phyloP scores from a whole-genome alignment of 177 flowering plant genomes.

The Vitis hybrid region DNA sequence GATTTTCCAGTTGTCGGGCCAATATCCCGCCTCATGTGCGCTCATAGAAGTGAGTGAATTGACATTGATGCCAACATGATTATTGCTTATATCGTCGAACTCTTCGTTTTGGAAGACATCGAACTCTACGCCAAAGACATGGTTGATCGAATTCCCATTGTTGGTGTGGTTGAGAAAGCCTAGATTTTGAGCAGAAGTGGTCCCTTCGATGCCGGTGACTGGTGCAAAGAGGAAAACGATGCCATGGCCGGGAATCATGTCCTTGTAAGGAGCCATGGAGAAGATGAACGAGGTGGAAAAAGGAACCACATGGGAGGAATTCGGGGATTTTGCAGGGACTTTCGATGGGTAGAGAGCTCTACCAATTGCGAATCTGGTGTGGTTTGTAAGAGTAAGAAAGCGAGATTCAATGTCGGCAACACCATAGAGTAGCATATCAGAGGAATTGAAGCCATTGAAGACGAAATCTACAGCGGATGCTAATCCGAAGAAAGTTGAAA shows the following conservation, averaged over 20 bases:
- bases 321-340: slow-evolving; percentile 40
- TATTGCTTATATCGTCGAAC: slow-evolving; percentile 51
- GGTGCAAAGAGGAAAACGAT: slow-evolving; percentile 65
- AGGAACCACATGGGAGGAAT: slow-evolving; percentile 41
- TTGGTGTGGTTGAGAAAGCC: slow-evolving; percentile 56
- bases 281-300: slow-evolving; percentile 83
- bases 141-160: slow-evolving; percentile 39
- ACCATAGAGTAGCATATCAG: slow-evolving; percentile 41
- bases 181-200: slow-evolving; percentile 45
- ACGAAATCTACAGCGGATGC: slow-evolving; percentile 47
- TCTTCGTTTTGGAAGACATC: slow-evolving; percentile 67
- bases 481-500: slow-evolving; percentile 3
- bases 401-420: slow-evolving; percentile 42
- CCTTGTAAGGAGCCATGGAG: slow-evolving; percentile 56
- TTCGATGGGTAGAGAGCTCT: slow-evolving; percentile 52
- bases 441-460: slow-evolving; percentile 63
- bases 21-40: slow-evolving; percentile 50
- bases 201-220: slow-evolving; percentile 30
- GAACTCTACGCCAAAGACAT: slow-evolving; percentile 70
- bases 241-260: slow-evolving; percentile 60
- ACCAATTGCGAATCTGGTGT: slow-evolving; percentile 45
- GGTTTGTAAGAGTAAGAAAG: slow-evolving; percentile 48
- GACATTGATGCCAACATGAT: slow-evolving; percentile 77
- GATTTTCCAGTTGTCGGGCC: slow-evolving; percentile 23
- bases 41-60: slow-evolving; percentile 46